phyloP scores from a whole-genome alignment of 1,139 yeast genomes.

The Kodamaea suecica region DNA sequence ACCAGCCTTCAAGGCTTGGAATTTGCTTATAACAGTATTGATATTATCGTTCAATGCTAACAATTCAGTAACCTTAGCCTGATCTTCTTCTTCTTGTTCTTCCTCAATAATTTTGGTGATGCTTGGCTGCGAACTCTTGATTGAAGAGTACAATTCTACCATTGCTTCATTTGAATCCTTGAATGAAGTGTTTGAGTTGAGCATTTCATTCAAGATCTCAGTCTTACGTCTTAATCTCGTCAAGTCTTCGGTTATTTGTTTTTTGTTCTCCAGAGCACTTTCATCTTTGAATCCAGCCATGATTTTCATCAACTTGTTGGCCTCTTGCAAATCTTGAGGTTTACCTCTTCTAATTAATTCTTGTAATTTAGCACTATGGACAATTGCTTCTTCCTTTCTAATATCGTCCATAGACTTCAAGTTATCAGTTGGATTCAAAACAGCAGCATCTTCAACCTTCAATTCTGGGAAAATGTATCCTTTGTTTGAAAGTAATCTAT shows the following conservation, averaged over 20 bases:
- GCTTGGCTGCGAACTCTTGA: conserved; percentile 85
- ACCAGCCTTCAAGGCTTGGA: conserved; percentile 63
- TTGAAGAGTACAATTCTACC: conserved; percentile 70
- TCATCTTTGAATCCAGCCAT: conserved; percentile 98
- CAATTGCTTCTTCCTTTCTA: conserved; percentile 87
- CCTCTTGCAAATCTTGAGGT: conserved; percentile 94
- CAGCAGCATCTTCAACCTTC: conserved; percentile 88
- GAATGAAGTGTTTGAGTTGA: conserved; percentile 53
- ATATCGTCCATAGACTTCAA: conserved; percentile 86
- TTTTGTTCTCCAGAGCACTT: conserved; percentile 61
- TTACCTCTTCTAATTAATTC: conserved; percentile 93
- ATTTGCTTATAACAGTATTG: conserved; percentile 66
- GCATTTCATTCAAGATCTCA: conserved; percentile 89
- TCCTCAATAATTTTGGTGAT: conserved; percentile 79
- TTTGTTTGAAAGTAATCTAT: conserved; percentile 79
- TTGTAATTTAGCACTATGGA: conserved; percentile 92
- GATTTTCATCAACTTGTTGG: conserved; percentile 92
- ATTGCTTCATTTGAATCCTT: conserved; percentile 63
- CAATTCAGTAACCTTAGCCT: conserved; percentile 62
- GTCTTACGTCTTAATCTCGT: conserved; percentile 83
- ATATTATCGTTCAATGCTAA: conserved; percentile 74
- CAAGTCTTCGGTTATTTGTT: conserved; percentile 79
- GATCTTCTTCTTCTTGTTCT: conserved; percentile 54
- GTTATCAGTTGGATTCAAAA: conserved; percentile 86
- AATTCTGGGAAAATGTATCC: conserved; percentile 92